Percentiles rank a stretch among this genome's conserved stretches.
Conservation (phyloP, 345 rosid genomes). For the Clausena lansium region DNA sequence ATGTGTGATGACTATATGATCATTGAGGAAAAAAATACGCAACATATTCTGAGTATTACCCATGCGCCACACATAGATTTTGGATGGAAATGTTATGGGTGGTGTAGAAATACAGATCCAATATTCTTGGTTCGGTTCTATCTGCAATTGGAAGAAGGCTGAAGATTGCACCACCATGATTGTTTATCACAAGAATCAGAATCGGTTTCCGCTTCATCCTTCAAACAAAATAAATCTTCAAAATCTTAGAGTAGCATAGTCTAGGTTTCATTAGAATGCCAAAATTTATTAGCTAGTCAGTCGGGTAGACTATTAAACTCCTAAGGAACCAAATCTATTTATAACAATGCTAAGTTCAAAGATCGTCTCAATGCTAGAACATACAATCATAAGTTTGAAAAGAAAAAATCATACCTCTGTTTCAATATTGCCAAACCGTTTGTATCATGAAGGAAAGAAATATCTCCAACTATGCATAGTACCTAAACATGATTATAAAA, state of each 20-base stretch:
- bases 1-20: neutral
- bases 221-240: slow-evolving; percentile 24
- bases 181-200: slow-evolving; percentile 86
- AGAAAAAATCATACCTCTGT: slow-evolving; percentile 49
- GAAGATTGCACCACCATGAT: slow-evolving; percentile 96
- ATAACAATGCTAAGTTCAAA: neutral
- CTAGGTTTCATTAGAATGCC: neutral
- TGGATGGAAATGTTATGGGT: slow-evolving; percentile 74
- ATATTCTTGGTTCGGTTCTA: slow-evolving; percentile 57
- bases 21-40: neutral
- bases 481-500: slow-evolving; percentile 43
- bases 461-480: slow-evolving; percentile 75
- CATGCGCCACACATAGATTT: slow-evolving; percentile 78
- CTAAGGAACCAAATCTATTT: neutral
- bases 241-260: slow-evolving; percentile 10
- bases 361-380: slow-evolving; percentile 9
- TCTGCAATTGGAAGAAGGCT: slow-evolving; percentile 91
- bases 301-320: neutral
- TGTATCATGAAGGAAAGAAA: slow-evolving; percentile 96
- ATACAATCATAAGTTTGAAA: neutral
- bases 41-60: slow-evolving; percentile 44
- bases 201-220: slow-evolving; percentile 76
- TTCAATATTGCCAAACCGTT: slow-evolving; percentile 84
- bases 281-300: neutral
- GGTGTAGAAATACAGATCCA: slow-evolving; percentile 78